A percentile compares a stretch with the other conserved stretches of the same genome.
These are phyloP conservation scores for Paracoccidioides brasiliensis DNA, from an alignment of 2,329 filamentous ascomycete species.

Conservation along the genomic window DNA sequence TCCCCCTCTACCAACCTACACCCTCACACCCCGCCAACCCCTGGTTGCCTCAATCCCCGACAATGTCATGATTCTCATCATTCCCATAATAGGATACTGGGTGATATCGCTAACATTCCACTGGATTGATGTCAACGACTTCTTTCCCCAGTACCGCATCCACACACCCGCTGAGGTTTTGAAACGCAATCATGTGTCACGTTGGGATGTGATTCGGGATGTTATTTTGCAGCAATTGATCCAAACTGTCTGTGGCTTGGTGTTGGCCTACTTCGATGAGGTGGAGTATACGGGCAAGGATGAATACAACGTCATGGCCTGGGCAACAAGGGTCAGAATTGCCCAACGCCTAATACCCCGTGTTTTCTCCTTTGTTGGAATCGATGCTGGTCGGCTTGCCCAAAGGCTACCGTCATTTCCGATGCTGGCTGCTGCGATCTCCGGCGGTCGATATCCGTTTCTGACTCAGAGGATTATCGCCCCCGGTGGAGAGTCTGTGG, in stretches of 20 bases:
- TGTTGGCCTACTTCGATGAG: slow-evolving; percentile 59
- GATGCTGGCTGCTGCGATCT: slow-evolving; percentile 58
- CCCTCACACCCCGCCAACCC: slow-evolving; percentile 53
- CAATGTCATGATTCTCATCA: slow-evolving; percentile 59
- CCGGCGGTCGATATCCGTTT: slow-evolving; percentile 69
- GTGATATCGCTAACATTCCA: slow-evolving; percentile 74
- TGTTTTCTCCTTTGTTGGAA: slow-evolving; percentile 55
- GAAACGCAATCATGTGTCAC: slow-evolving; percentile 73
- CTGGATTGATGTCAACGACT: slow-evolving; percentile 67
- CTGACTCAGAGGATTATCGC: slow-evolving; percentile 48
- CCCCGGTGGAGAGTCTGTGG: slow-evolving; percentile 34
- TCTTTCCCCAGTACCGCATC: slow-evolving; percentile 81
- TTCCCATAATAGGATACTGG: slow-evolving; percentile 84
- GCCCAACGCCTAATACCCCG: slow-evolving; percentile 65
- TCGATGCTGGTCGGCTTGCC: slow-evolving; percentile 63
- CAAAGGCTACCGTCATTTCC: slow-evolving; percentile 62
- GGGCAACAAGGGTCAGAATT: slow-evolving; percentile 70
- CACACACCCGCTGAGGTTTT: slow-evolving; percentile 88
- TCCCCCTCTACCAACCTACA: slow-evolving; percentile 76
- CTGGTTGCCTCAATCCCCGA: slow-evolving; percentile 70
- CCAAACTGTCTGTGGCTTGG: slow-evolving; percentile 59
- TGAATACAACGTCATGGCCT: slow-evolving; percentile 76
- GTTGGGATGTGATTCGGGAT: slow-evolving; percentile 77
- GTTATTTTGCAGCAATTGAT: slow-evolving; percentile 86
- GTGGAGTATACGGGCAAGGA: slow-evolving; percentile 63